These are phyloP conservation scores for Selenicereus undatus DNA, from an alignment of 148 eudicot genomes.

Conservation along the genomic window DNA sequence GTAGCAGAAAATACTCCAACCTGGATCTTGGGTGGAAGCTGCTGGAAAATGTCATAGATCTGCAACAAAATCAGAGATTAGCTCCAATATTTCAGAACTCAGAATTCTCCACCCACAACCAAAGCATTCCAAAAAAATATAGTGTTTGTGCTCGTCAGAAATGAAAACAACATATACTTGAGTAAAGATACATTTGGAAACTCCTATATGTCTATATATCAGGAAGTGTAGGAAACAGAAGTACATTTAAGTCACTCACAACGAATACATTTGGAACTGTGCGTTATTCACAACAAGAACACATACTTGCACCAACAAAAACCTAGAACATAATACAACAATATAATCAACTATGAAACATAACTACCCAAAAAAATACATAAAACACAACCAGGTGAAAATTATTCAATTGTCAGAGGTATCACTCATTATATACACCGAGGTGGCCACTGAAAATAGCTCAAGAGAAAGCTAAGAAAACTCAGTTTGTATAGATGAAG, in stretches of 20 bases:
- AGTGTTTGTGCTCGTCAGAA: neutral
- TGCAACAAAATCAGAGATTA: slow-evolving; percentile 21
- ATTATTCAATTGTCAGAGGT: neutral
- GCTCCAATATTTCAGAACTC: neutral
- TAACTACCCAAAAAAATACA: neutral
- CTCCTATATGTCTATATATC: no score
- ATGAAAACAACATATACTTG: no score
- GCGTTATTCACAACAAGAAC: neutral
- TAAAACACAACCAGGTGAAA: neutral
- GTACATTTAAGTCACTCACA: neutral
- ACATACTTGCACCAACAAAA: neutral
- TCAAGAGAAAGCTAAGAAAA: neutral
- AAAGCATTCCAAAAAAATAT: neutral
- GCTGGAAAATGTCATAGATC: slow-evolving; percentile 70
- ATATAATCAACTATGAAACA: neutral
- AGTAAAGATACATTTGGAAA: no score
- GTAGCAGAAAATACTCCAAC: slow-evolving; percentile 81
- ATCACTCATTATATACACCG: neutral
- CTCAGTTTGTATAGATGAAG: neutral
- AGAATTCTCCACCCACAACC: neutral
- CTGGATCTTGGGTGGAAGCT: slow-evolving; percentile 66
- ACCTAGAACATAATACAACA: neutral
- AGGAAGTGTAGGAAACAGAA: no score
- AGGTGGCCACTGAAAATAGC: neutral
- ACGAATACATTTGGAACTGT: neutral